Base-by-base conservation (phyloP, 768 basidiomycete genomes). In the Sporobolomyces phaffii region DNA sequence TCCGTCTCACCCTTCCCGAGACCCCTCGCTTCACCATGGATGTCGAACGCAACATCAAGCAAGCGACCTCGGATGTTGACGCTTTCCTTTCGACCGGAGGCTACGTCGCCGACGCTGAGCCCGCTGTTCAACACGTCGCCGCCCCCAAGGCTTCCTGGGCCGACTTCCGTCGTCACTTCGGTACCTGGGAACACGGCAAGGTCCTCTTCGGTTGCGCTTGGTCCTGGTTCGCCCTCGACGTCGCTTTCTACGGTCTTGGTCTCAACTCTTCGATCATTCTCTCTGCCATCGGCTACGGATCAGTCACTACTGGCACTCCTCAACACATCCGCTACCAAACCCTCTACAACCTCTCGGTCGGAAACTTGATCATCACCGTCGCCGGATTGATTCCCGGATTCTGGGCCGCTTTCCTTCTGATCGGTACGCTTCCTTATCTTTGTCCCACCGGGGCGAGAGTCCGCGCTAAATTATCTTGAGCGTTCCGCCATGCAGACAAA, bases 1-100 rank as follows among this genome's bases (percentile, higher is more conserved):
- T 87, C 75, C 86, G 88, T 6, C 80, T 90, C 40, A 88, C 86
- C 0, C 82, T 89, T 15, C 84, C 85, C 17, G 87, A 90, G 73
- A 72, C 66, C 17, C 69, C 73, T 17, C 70, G 73, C 17, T 74
- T 65, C 72, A 75, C 75, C 13, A 70, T 76, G 67, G 75, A 76
- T 56, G 60, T 76, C 50, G 75, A 76, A 65, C 73, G 75, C 67
- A 73, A 76, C 60, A 64, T 72, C 69, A 73, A 70, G 64, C 63
- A 62, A 43, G 71, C 73, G 13, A 24, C 56, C 5, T 43, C 45
- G 24, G 64, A 68, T 33, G 69, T 65, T 48, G 72, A 73, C 52
- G 63, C 63, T 1, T 68, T 65, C 65, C 69, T 73, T 48, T n/a
- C 50, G 38, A 61, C 60, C 22, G 79, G 80, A 40, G 84, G 87